These are phyloP conservation scores for Chlorella sp. DNA, from an alignment of 139 green algal species.

Conservation along the genomic window DNA sequence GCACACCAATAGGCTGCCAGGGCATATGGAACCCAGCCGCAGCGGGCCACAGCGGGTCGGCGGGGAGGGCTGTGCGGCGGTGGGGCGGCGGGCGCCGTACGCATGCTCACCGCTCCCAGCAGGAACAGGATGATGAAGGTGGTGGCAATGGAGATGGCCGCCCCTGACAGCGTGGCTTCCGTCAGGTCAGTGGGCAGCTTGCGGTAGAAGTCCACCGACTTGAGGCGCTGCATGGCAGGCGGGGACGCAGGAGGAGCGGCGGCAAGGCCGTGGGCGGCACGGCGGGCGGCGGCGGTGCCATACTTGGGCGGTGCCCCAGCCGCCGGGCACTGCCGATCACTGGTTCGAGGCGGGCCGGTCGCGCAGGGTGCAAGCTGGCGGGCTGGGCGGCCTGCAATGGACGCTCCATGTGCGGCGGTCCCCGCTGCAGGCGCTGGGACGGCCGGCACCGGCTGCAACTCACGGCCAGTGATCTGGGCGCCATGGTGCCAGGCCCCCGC, in stretches of 20 bases:
- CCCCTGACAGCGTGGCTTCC: conserved; percentile 92
- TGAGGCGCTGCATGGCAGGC: conserved; percentile 36
- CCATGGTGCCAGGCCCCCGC: not conserved
- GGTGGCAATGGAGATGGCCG: conserved; percentile 87
- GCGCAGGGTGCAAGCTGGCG: too few relatives aligned
- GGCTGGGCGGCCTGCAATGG: too few relatives aligned
- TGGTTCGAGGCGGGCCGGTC: too few relatives aligned
- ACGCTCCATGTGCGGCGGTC: too few relatives aligned
- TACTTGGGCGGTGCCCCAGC: not conserved
- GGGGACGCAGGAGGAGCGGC: not conserved
- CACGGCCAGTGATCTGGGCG: not conserved
- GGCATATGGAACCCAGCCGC: too few relatives aligned
- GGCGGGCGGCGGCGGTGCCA: not conserved
- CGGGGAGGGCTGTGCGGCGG: not conserved
- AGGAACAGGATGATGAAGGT: conserved; percentile 87
- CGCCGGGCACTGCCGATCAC: not conserved
- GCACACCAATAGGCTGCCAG: too few relatives aligned
- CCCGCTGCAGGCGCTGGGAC: too few relatives aligned
- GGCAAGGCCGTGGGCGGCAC: not conserved
- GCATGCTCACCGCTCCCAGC: conserved; percentile 82
- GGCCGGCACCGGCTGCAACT: not conserved
- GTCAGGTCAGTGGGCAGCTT: conserved; percentile 87
- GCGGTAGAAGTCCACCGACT: conserved; percentile 65
- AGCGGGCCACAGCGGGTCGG: not conserved
- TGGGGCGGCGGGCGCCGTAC: too few relatives aligned